These are phyloP conservation scores for Chrysoporthe puriensis DNA, from an alignment of 2,329 filamentous ascomycete genomes.

Conservation along the genomic window DNA sequence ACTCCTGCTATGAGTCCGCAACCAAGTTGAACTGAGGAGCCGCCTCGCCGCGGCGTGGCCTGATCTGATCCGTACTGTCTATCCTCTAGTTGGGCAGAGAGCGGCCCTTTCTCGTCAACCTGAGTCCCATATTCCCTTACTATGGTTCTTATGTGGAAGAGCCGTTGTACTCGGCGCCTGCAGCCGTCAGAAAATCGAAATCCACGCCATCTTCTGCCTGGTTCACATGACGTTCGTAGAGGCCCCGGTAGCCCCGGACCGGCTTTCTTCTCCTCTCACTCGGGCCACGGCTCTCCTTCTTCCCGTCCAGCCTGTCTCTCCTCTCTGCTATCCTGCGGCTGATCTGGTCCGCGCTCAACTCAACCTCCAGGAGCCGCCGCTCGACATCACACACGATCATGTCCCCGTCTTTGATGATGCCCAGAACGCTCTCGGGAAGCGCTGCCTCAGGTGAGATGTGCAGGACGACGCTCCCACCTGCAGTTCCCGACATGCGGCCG, in stretches of 20 bases:
- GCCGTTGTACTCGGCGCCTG: conserved; percentile 33
- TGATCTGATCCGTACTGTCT: too few relatives aligned
- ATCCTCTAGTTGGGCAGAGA: too few relatives aligned
- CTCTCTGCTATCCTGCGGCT: conserved; percentile 62
- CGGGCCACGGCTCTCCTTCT: conserved; percentile 32
- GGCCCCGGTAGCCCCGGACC: conserved; percentile 59
- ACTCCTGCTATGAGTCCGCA: neutral
- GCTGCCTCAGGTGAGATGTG: conserved; percentile 88
- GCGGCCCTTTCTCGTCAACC: too few relatives aligned
- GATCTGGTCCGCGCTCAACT: conserved; percentile 74
- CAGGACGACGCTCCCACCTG: conserved; percentile 86
- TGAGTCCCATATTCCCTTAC: neutral
- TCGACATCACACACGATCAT: conserved; percentile 77
- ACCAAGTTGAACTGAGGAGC: neutral
- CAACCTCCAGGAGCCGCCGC: conserved; percentile 59
- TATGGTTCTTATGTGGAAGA: neutral
- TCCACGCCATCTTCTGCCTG: conserved; percentile 63
- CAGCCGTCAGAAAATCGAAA: conserved; percentile 63
- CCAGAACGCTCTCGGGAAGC: conserved; percentile 74
- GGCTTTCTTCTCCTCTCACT: conserved; percentile 32
- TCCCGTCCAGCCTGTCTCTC: conserved; percentile 38
- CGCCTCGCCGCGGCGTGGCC: too few relatives aligned
- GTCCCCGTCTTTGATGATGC: conserved; percentile 76
- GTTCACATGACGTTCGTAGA: conserved; percentile 63
- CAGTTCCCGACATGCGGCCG: conserved; percentile 83